These are phyloP conservation scores for Neurospora hispaniola DNA, from an alignment of 495 filamentous ascomycete species.

Conservation along the genomic window DNA sequence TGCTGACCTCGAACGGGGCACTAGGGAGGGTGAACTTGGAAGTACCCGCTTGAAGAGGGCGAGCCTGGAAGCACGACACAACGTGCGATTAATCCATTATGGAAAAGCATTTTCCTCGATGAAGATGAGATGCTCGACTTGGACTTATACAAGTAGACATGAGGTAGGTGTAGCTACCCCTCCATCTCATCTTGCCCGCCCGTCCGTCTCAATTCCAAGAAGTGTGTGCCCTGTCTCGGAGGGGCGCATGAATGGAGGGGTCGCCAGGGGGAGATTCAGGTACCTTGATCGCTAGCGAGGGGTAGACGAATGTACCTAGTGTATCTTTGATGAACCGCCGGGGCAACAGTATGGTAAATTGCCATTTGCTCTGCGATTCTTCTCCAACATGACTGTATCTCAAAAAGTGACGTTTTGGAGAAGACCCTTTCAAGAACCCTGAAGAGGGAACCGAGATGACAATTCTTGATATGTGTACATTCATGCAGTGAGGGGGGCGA, in stretches of 20 bases:
- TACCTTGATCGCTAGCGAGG: background rate
- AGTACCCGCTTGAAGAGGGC: background rate
- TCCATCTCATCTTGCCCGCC: background rate
- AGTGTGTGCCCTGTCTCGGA: background rate
- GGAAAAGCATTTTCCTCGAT: background rate
- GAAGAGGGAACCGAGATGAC: background rate
- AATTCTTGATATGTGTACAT: background rate
- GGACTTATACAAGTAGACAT: background rate
- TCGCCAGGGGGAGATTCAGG: background rate
- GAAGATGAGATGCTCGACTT: background rate
- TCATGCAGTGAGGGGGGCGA: background rate
- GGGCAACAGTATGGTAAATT: background rate
- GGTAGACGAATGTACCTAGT: background rate
- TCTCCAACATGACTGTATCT: background rate
- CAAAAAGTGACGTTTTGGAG: background rate
- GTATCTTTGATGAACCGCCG: background rate
- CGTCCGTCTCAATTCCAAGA: background rate
- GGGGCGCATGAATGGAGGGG: background rate
- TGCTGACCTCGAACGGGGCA: too few species aligned
- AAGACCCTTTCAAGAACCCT: background rate
- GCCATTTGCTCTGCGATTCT: background rate
- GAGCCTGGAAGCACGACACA: background rate
- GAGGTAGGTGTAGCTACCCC: background rate
- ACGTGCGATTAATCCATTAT: background rate
- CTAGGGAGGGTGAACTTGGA: too few species aligned